Percentiles rank a stretch among this genome's conserved stretches.
Conservation (phyloP, 2,329 filamentous ascomycete species). For the Tothia fuscella region DNA sequence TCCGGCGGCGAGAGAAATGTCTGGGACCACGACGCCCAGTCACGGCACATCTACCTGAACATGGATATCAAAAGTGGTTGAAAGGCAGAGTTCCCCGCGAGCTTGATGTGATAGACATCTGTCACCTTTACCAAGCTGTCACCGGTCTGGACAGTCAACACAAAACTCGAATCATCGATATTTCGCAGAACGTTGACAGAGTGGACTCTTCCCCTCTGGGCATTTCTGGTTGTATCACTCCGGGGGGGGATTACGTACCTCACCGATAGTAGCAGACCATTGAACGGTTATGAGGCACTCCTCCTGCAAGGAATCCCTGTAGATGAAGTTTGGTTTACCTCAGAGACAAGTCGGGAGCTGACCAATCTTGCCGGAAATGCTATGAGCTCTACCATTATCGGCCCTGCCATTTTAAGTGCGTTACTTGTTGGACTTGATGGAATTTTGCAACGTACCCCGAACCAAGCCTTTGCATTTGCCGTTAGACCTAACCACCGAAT, state of each 20-base stretch:
- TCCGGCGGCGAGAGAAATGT: conserved; percentile 33
- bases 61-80: conserved; percentile 41
- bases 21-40: neutral
- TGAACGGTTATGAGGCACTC: conserved; percentile 53
- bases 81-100: conserved; percentile 45
- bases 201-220: conserved; percentile 40
- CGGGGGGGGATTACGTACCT: conserved; percentile 49
- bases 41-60: neutral
- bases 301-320: conserved; percentile 57
- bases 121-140: conserved; percentile 38
- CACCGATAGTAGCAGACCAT: conserved; percentile 45
- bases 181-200: conserved; percentile 63
- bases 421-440: conserved; percentile 32
- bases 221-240: conserved; percentile 56
- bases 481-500: too few relatives aligned
- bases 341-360: conserved; percentile 45
- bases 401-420: conserved; percentile 47
- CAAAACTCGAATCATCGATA: conserved; percentile 47
- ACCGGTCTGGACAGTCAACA: conserved; percentile 44
- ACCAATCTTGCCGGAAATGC: conserved; percentile 68
- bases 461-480: too few relatives aligned
- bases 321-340: conserved; percentile 49
- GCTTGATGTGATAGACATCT: conserved; percentile 54
- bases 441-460: too few relatives aligned
- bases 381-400: conserved; percentile 64